Percentiles rank a stretch among this genome's conserved stretches.
phyloP scores from a whole-genome alignment of 495 filamentous ascomycete genomes.

The Penicillium arizonense region DNA sequence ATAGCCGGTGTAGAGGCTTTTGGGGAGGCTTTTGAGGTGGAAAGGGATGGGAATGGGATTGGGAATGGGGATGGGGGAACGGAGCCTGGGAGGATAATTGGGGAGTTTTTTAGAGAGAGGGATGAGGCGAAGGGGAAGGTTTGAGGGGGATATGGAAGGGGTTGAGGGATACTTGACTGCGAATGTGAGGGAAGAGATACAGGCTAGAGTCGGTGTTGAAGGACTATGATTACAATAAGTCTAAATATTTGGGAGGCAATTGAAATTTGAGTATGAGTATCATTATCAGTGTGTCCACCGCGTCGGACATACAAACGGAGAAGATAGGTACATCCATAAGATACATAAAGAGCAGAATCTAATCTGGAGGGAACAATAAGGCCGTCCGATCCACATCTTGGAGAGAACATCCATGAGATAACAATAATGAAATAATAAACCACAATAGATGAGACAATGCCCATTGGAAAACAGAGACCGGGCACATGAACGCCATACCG shows the following conservation, averaged over 20 bases:
- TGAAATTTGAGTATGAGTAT: background rate
- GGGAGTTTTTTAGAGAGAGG: conserved; percentile 14
- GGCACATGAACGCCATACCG: conserved; percentile 14
- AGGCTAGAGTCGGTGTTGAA: too few species aligned
- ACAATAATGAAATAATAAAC: too few species aligned
- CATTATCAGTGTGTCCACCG: background rate
- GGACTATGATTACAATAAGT: too few species aligned
- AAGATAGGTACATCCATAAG: conserved; percentile 3
- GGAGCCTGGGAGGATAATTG: conserved; percentile 20
- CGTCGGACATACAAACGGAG: background rate
- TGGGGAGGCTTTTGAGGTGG: conserved; percentile 15
- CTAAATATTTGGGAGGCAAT: too few species aligned
- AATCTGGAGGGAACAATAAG: background rate
- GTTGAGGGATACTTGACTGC: background rate
- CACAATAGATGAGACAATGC: background rate
- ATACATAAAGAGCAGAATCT: conserved; percentile 1
- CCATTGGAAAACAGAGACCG: background rate
- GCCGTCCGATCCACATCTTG: too few species aligned
- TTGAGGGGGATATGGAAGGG: background rate
- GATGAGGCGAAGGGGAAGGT: background rate
- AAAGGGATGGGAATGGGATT: too few species aligned
- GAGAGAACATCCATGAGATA: too few species aligned
- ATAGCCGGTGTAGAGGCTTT: conserved; percentile 20
- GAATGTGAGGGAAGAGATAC: too few species aligned
- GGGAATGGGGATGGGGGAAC: conserved; percentile 2